These are phyloP conservation scores for Pachyrhizus erosus DNA, from an alignment of 306 rosid genomes.

Conservation along the genomic window DNA sequence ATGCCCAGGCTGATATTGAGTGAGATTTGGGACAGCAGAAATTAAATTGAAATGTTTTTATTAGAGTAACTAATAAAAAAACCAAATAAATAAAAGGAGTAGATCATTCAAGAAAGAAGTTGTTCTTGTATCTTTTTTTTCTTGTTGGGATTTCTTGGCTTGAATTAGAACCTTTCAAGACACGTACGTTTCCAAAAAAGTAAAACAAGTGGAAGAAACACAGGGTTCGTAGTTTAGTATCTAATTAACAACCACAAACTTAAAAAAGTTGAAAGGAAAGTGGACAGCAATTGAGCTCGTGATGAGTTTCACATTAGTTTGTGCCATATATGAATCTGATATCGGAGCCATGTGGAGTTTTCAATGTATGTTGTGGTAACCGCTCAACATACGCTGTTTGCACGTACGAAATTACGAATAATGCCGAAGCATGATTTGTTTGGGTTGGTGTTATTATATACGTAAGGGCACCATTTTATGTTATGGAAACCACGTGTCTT, in stretches of 20 bases:
- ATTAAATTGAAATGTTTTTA: not conserved
- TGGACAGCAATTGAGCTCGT: not conserved
- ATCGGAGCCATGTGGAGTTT: slow-evolving; percentile 11
- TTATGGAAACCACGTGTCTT: not conserved
- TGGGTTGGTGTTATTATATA: not conserved
- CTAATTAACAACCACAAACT: slow-evolving; percentile 10
- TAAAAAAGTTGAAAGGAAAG: not conserved
- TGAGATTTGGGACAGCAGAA: not conserved
- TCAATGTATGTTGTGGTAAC: not conserved
- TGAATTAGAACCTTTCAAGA: not conserved
- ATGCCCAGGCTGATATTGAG: not conserved
- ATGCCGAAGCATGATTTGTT: not conserved
- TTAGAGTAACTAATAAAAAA: not conserved
- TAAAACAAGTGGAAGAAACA: not conserved
- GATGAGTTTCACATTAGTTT: slow-evolving; percentile 11
- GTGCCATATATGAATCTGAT: not conserved
- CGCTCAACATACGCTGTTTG: not conserved
- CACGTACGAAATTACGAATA: not conserved
- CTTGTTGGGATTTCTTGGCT: not conserved
- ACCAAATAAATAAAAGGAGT: not conserved
- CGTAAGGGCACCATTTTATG: not conserved
- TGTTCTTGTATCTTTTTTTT: not conserved
- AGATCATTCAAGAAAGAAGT: not conserved
- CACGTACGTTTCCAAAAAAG: not conserved
- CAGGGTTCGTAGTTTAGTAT: not conserved